Conservation (phyloP, 805 yeast genomes). For the Candida saitoana region DNA sequence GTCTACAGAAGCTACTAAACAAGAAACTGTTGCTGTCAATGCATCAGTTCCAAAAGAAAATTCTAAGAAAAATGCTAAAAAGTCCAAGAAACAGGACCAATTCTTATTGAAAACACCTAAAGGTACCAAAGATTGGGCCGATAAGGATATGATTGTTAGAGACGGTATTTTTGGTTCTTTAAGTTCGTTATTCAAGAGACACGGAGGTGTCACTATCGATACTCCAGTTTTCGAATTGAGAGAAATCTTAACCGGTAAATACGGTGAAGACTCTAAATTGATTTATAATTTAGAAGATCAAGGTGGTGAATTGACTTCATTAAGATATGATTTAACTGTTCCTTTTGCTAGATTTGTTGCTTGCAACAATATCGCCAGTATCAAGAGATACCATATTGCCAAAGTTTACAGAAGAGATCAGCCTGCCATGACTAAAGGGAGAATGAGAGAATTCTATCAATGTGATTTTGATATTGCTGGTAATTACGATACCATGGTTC, state of each 20-base stretch:
- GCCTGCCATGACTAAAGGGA: slow-evolving; percentile 99
- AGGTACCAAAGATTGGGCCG: slow-evolving; percentile 98
- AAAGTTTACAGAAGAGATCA: slow-evolving; percentile 98
- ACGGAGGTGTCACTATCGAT: slow-evolving; percentile 97
- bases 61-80: slow-evolving; percentile 20
- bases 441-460: slow-evolving; percentile 99
- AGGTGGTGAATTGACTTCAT: slow-evolving; percentile 95
- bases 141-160: slow-evolving; percentile 93
- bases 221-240: slow-evolving; percentile 97
- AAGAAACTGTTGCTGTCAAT: slow-evolving; percentile 9
- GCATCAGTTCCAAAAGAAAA: slow-evolving; percentile 8
- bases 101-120: slow-evolving; percentile 91
- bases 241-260: slow-evolving; percentile 93
- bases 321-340: slow-evolving; percentile 95
- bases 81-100: slow-evolving; percentile 46
- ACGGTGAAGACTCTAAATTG: slow-evolving; percentile 97
- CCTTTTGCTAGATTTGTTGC: slow-evolving; percentile 98
- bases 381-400: slow-evolving; percentile 95
- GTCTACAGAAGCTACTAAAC: slow-evolving; percentile 16
- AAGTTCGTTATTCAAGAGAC: slow-evolving; percentile 77
- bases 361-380: slow-evolving; percentile 83
- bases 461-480: slow-evolving; percentile 99
- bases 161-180: slow-evolving; percentile 78
- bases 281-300: slow-evolving; percentile 96
- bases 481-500: slow-evolving; percentile 85